phyloP scores from a whole-genome alignment of 176 grass and related monocot genomes.

The Ensete ventricosum region DNA sequence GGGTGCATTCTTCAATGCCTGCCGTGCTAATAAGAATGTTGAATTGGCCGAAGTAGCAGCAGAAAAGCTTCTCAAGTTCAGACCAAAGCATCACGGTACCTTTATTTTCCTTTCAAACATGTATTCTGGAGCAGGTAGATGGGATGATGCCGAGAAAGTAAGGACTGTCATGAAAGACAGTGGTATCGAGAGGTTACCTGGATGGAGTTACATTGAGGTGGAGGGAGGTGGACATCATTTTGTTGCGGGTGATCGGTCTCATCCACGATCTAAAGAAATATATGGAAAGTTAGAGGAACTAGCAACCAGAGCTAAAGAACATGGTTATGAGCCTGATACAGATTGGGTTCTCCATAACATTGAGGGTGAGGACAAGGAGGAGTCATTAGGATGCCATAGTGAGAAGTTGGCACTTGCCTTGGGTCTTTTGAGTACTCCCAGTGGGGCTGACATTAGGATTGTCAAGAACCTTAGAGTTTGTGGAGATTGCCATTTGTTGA shows the following conservation, averaged over 20 bases:
- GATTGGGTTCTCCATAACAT: slow-evolving; percentile 34
- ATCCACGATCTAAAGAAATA: slow-evolving; percentile 23
- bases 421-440: slow-evolving; percentile 21
- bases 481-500: slow-evolving; percentile 38
- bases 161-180: slow-evolving; percentile 27
- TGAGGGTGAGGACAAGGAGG: slow-evolving; percentile 35
- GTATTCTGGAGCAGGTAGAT: slow-evolving; percentile 24
- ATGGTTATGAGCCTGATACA: slow-evolving; percentile 31
- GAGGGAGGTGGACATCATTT: slow-evolving; percentile 21
- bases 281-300: slow-evolving; percentile 26
- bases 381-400: slow-evolving; percentile 31
- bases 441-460: slow-evolving; percentile 19
- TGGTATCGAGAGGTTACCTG: slow-evolving; percentile 18
- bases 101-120: slow-evolving; percentile 37
- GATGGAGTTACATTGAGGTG: slow-evolving; percentile 28
- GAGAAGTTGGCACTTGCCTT: slow-evolving; percentile 28
- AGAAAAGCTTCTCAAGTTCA: slow-evolving; percentile 32
- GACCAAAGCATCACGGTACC: slow-evolving; percentile 26
- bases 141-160: slow-evolving; percentile 27
- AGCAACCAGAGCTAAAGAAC: slow-evolving; percentile 15
- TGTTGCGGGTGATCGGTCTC: slow-evolving; percentile 29
- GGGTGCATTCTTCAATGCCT: slow-evolving; percentile 31
- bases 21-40: slow-evolving; percentile 30
- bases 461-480: slow-evolving; percentile 43
- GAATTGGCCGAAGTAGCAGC: slow-evolving; percentile 22